Base-by-base conservation (phyloP, 2,329 filamentous ascomycete species). In the Phyllosticta capitalensis region DNA sequence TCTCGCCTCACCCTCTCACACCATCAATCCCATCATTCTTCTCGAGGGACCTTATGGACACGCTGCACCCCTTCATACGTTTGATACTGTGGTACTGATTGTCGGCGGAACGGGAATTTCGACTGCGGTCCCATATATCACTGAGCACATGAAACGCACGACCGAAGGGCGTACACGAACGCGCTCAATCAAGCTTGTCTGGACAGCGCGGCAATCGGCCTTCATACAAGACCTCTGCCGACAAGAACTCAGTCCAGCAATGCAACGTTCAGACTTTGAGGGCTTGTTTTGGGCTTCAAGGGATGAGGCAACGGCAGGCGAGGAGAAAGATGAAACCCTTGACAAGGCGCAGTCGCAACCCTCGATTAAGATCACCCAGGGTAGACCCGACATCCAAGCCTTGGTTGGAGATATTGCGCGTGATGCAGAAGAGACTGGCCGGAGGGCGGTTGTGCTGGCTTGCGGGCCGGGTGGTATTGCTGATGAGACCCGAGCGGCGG, bases 41-140 rank as follows among this genome's bases (percentile, higher is more conserved):
- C 65, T 81, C 9, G 79, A 82, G 66, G 79, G 79, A 0, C 79
- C 79, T 0, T 81, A 81, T 60, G 79, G 79, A 3, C 68, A 75
- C 28, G 66, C 67, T 4, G 68, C 72, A 5, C 74, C 75, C 1
- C 65, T 81, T 0, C 72, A 71, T 57, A 67, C 65, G 5, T 81
- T 76, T 63, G 72, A 67, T 1, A 69, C 67, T 54, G 62, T 76
- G 5, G 59, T 76, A 0, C 69, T 74, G 22, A 50, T 74, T 2
- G 70, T 68, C 1, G 71, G 71, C 21, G 72, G 72, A 14, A 72
- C 71, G 1, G 72, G 72, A 1, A 68, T 74, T 26, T 65, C 71
- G 0, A 66, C 71, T 1, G 65, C 69, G 0, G 49, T 71, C 9
- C 71, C 71, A 3, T 68, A 73, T 61, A 54, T 73, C 9, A 28